phyloP scores from a whole-genome alignment of 306 rosid genomes.

The Lathyrus oleraceus region DNA sequence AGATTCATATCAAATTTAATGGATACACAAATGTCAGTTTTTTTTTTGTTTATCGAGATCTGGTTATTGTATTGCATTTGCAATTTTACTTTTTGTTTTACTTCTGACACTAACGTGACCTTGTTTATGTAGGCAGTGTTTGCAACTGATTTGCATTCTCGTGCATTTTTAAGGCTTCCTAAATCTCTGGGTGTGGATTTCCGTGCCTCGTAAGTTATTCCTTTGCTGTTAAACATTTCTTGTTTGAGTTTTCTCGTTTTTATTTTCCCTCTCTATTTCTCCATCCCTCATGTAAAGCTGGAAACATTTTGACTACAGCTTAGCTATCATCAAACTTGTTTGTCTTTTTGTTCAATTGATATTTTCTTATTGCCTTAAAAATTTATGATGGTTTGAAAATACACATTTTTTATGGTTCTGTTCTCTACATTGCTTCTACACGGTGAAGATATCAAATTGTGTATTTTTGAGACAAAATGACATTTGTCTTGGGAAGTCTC shows the following conservation, averaged over 20 bases:
- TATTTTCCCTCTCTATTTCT: slow-evolving; percentile 4
- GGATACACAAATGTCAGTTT: not conserved
- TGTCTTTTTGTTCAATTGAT: not conserved
- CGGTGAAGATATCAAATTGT: not conserved
- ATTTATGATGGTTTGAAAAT: slow-evolving; percentile 23
- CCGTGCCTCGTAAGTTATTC: slow-evolving; percentile 90
- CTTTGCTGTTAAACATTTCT: slow-evolving; percentile 34
- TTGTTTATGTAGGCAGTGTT: slow-evolving; percentile 76
- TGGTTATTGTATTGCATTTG: slow-evolving; percentile 9
- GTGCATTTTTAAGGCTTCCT: slow-evolving; percentile 85
- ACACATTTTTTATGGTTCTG: slow-evolving; percentile 6
- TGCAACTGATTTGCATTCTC: slow-evolving; percentile 94
- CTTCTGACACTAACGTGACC: slow-evolving; percentile 30
- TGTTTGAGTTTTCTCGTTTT: slow-evolving; percentile 11
- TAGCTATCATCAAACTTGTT: not conserved
- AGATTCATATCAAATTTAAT: not conserved
- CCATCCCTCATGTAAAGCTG: slow-evolving; percentile 15
- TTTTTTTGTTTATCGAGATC: not conserved
- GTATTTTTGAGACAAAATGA: slow-evolving; percentile 4
- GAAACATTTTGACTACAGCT: slow-evolving; percentile 5
- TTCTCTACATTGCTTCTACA: slow-evolving; percentile 24
- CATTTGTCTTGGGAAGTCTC: slow-evolving; percentile 1
- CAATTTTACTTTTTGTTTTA: slow-evolving; percentile 21
- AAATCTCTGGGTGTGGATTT: slow-evolving; percentile 95
- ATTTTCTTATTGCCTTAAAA: not conserved